Evolutionary conservation across 2,329 filamentous ascomycete genomes (phyloP).

Genomic region (Fusarium verrucosum): DNA sequence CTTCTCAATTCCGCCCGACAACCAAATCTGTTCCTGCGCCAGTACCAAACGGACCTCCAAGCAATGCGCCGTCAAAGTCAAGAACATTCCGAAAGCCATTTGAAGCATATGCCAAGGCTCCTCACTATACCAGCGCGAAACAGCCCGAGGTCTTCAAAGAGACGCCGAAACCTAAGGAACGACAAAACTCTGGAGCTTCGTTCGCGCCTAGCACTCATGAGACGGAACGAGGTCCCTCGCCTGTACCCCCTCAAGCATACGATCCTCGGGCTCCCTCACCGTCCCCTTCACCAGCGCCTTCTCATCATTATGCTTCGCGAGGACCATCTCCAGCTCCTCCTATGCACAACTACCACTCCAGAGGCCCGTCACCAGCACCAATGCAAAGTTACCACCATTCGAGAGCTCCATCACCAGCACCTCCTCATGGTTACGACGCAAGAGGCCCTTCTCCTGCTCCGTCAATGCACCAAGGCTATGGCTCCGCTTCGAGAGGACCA

Average conservation of each 20-base stretch:
- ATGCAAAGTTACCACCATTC: constrained; percentile 38
- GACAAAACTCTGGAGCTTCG: constrained; percentile 55
- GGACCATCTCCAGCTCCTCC: constrained; percentile 43
- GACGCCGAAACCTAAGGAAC: constrained; percentile 50
- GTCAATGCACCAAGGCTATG: constrained; percentile 45
- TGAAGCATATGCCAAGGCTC: constrained; percentile 72
- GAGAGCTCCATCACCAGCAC: constrained; percentile 44
- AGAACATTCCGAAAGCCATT: constrained; percentile 74
- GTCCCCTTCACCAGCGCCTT: constrained; percentile 49
- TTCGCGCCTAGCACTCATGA: constrained; percentile 42
- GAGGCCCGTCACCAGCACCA: constrained; percentile 34
- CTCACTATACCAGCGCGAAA: constrained; percentile 71
- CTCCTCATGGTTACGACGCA: constrained; percentile 45
- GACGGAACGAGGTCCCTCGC: constrained; percentile 40
- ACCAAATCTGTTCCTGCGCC: constrained; percentile 68
- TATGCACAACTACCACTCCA: constrained; percentile 28
- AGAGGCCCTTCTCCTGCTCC: constrained; percentile 47
- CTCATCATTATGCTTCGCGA: constrained; percentile 45
- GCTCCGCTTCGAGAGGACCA: constrained; percentile 49
- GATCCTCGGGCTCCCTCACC: constrained; percentile 45
- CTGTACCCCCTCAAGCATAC: constrained; percentile 32
- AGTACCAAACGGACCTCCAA: constrained; percentile 62
- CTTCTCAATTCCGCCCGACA: constrained; percentile 83
- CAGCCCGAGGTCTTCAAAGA: constrained; percentile 67
- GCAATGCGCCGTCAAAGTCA: constrained; percentile 65